Evolutionary conservation across 2,329 filamentous ascomycete species (phyloP).

Genomic region (Corynespora cassiicola): DNA sequence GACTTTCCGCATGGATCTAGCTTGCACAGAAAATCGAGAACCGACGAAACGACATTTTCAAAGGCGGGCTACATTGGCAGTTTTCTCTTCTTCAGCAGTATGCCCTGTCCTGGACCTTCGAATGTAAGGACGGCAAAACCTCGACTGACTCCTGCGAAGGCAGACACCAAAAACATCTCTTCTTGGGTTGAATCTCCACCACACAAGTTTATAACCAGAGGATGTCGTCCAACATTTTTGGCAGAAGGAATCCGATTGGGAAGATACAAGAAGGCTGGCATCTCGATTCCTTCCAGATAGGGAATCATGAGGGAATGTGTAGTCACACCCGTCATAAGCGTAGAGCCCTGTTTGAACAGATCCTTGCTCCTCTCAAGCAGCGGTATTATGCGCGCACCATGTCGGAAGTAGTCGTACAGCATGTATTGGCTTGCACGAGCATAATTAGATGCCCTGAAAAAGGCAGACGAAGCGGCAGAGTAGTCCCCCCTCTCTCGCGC

Average conservation of each 20-base stretch:
- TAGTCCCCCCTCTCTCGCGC: conserved; percentile 19
- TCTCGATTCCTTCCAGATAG: background rate
- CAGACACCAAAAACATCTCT: conserved; percentile 48
- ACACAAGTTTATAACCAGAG: conserved; percentile 4
- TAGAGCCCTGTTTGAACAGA: background rate
- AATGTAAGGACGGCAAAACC: conserved; percentile 56
- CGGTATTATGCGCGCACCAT: too few species aligned
- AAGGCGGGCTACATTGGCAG: conserved; percentile 27
- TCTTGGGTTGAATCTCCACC: conserved; percentile 17
- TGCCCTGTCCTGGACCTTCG: conserved; percentile 56
- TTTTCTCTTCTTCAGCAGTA: conserved; percentile 32
- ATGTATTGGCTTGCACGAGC: conserved; percentile 5
- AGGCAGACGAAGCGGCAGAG: conserved; percentile 42
- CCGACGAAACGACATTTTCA: conserved; percentile 28
- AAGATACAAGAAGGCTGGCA: conserved; percentile 8
- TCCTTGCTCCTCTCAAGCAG: background rate
- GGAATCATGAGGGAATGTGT: background rate
- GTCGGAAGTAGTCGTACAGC: background rate
- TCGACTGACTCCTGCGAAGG: conserved; percentile 26
- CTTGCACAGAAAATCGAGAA: conserved; percentile 25
- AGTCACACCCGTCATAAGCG: background rate
- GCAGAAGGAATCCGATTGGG: background rate
- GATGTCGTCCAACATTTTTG: conserved; percentile 1
- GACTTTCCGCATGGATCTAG: background rate
- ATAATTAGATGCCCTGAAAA: conserved; percentile 40